Conservation (phyloP, 2,329 filamentous ascomycete genomes). For the Aspergillus felis region DNA sequence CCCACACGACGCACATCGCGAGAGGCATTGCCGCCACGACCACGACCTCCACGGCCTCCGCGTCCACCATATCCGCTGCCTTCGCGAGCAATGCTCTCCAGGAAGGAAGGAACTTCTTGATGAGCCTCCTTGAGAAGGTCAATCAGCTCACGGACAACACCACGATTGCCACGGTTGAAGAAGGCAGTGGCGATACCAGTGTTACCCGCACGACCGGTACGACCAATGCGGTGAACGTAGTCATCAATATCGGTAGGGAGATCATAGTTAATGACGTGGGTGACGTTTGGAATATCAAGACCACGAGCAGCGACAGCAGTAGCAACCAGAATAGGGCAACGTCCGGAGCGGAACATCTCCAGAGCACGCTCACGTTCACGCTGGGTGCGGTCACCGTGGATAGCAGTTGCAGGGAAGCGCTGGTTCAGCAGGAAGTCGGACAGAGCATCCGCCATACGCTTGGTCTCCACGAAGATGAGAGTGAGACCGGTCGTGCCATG, state of each 20-base stretch:
- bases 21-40: slow-evolving; percentile 60
- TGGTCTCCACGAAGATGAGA: slow-evolving; percentile 98
- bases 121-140: slow-evolving; percentile 99
- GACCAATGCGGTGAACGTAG: slow-evolving; percentile 98
- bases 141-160: slow-evolving; percentile 91
- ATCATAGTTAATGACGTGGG: slow-evolving; percentile 98
- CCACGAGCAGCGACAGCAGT: slow-evolving; percentile 91
- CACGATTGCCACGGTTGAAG: slow-evolving; percentile 99
- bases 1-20: slow-evolving; percentile 83
- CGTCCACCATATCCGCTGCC: slow-evolving; percentile 74
- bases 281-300: slow-evolving; percentile 93
- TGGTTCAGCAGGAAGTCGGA: slow-evolving; percentile 99
- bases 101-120: slow-evolving; percentile 89
- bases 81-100: slow-evolving; percentile 96
- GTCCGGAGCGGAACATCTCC: slow-evolving; percentile 94
- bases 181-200: slow-evolving; percentile 97
- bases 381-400: slow-evolving; percentile 97
- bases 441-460: slow-evolving; percentile 97
- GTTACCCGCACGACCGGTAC: slow-evolving; percentile 99
- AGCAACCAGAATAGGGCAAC: slow-evolving; percentile 93
- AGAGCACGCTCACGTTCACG: slow-evolving; percentile 97
- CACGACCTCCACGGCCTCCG: slow-evolving; percentile 69
- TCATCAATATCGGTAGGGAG: slow-evolving; percentile 98
- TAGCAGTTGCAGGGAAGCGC: slow-evolving; percentile 95
- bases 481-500: slow-evolving; percentile 78